These are phyloP conservation scores for Globisporangium abappressorium DNA, from an alignment of 352 stramenopile species.

Conservation along the genomic window DNA sequence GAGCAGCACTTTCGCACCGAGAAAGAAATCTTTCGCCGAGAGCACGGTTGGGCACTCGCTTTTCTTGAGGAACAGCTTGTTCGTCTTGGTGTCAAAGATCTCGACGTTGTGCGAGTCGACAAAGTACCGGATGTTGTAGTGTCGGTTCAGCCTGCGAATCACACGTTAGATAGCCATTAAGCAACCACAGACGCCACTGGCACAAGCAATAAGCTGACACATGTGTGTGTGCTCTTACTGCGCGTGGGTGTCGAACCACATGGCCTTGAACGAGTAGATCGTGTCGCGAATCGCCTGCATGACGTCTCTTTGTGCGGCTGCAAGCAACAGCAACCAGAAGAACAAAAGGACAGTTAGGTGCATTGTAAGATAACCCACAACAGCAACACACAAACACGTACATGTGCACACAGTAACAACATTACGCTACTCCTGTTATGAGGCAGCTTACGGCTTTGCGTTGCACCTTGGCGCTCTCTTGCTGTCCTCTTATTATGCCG, in stretches of 20 bases:
- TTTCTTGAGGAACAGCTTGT: slow-evolving; percentile 90
- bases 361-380: neutral
- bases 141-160: slow-evolving; percentile 54
- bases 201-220: too few relatives aligned
- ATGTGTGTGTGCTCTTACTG: slow-evolving; percentile 32
- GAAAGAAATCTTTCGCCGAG: slow-evolving; percentile 72
- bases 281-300: slow-evolving; percentile 71
- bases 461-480: neutral
- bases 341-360: neutral
- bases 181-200: too few relatives aligned
- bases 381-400: neutral
- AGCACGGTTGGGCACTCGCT: slow-evolving; percentile 74
- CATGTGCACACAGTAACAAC: neutral
- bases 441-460: neutral
- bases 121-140: slow-evolving; percentile 82
- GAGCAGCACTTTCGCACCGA: slow-evolving; percentile 78
- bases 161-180: neutral
- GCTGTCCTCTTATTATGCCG: neutral
- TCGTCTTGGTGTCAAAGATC: slow-evolving; percentile 87
- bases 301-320: neutral
- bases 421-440: neutral
- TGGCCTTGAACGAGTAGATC: slow-evolving; percentile 82
- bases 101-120: slow-evolving; percentile 76
- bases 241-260: slow-evolving; percentile 74
- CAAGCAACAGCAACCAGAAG: neutral